Evolutionary conservation across 1,284 basidiomycete species (phyloP).

Genomic region (Apiotrichum veenhuisii): DNA sequence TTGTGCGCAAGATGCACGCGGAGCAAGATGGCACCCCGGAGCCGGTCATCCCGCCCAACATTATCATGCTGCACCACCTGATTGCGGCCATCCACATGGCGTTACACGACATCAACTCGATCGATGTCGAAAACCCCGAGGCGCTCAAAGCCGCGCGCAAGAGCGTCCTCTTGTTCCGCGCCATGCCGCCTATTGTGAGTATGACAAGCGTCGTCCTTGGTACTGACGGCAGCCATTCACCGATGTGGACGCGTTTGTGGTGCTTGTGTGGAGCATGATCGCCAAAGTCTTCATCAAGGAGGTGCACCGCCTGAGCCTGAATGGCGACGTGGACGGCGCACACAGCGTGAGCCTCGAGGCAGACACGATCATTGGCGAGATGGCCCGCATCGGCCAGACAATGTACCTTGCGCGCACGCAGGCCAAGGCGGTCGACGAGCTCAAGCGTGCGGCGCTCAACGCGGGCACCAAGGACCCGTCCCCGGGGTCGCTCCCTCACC

Average conservation of each 20-base stretch:
- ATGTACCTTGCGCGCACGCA: slow-evolving; percentile 39
- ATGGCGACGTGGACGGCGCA: slow-evolving; percentile 23
- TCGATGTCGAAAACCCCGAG: slow-evolving; percentile 35
- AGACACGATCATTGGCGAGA: slow-evolving; percentile 10
- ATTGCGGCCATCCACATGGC: slow-evolving; percentile 36
- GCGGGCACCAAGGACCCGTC: background rate
- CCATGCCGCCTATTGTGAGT: slow-evolving; percentile 33
- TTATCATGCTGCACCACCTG: slow-evolving; percentile 40
- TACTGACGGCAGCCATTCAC: slow-evolving; percentile 25
- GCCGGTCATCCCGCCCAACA: slow-evolving; percentile 27
- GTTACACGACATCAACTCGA: slow-evolving; percentile 43
- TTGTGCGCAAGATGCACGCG: slow-evolving; percentile 29
- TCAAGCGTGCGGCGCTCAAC: slow-evolving; percentile 25
- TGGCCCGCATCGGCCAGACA: slow-evolving; percentile 26
- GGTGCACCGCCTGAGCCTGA: slow-evolving; percentile 27
- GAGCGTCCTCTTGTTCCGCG: slow-evolving; percentile 32
- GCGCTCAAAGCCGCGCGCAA: slow-evolving; percentile 35
- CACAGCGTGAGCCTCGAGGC: slow-evolving; percentile 5
- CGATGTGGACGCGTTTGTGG: slow-evolving; percentile 39
- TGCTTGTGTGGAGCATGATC: slow-evolving; percentile 44
- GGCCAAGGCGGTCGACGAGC: slow-evolving; percentile 33
- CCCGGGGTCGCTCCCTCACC: background rate
- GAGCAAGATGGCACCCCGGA: slow-evolving; percentile 28
- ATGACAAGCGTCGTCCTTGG: too few relatives aligned
- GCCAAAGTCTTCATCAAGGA: slow-evolving; percentile 42